phyloP scores from a whole-genome alignment of 1,139 yeast species.

The Blastobotrys niveus region DNA sequence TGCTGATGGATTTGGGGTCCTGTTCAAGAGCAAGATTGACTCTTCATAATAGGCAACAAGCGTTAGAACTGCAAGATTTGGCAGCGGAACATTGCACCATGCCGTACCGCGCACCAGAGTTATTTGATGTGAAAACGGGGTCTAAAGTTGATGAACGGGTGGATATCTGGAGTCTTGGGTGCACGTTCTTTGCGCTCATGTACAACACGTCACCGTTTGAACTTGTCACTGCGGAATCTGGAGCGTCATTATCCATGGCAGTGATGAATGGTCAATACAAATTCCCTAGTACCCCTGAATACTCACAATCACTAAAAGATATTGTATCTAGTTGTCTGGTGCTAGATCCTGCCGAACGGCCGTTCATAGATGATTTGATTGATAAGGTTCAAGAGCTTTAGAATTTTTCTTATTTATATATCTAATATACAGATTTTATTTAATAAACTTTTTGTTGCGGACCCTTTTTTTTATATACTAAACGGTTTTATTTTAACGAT shows the following conservation, averaged over 20 bases:
- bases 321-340: slow-evolving; percentile 56
- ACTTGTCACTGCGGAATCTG: slow-evolving; percentile 69
- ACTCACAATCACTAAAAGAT: slow-evolving; percentile 50
- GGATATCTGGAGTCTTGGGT: slow-evolving; percentile 90
- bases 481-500: too few species aligned
- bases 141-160: slow-evolving; percentile 60
- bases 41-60: slow-evolving; percentile 59
- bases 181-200: slow-evolving; percentile 69
- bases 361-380: slow-evolving; percentile 54
- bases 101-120: slow-evolving; percentile 87
- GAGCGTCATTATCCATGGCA: slow-evolving; percentile 76
- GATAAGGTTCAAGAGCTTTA: slow-evolving; percentile 26
- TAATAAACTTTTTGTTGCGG: not conserved
- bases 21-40: slow-evolving; percentile 57
- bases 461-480: not conserved
- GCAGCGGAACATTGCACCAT: slow-evolving; percentile 84
- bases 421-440: not conserved
- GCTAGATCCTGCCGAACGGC: slow-evolving; percentile 56
- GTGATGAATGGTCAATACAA: slow-evolving; percentile 64
- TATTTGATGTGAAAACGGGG: slow-evolving; percentile 68
- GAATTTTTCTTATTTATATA: not conserved
- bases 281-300: slow-evolving; percentile 53
- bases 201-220: slow-evolving; percentile 86
- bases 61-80: slow-evolving; percentile 68
- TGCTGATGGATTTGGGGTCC: slow-evolving; percentile 80